Percentiles rank a stretch among this genome's conserved stretches.
phyloP scores from a whole-genome alignment of 495 filamentous ascomycete genomes.

The Daldinia loculata region DNA sequence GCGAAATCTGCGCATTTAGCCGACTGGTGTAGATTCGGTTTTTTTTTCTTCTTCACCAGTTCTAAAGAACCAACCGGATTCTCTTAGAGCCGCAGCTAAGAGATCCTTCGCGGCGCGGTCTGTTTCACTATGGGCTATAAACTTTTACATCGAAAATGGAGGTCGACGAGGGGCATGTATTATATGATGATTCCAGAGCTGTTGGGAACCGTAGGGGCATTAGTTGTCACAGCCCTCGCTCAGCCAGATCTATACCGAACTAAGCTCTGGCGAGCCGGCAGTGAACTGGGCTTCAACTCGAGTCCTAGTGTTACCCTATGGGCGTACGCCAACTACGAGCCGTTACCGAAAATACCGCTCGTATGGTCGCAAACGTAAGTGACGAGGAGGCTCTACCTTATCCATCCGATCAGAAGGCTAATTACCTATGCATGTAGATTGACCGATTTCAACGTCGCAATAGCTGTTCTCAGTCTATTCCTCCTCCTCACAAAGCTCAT shows the following conservation, averaged over 20 bases:
- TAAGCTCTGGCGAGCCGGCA: conserved; percentile 82
- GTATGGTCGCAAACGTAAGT: conserved; percentile 87
- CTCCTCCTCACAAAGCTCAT: conserved; percentile 71
- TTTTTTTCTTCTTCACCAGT: neutral
- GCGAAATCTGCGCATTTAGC: conserved; percentile 36
- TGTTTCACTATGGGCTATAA: conserved; percentile 52
- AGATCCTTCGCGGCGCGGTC: conserved; percentile 34
- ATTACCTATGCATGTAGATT: conserved; percentile 63
- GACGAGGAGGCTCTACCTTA: conserved; percentile 10
- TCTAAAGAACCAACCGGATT: conserved; percentile 15
- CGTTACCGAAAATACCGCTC: conserved; percentile 70
- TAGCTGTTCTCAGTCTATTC: conserved; percentile 79
- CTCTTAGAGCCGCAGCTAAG: conserved; percentile 11
- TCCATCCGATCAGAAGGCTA: conserved; percentile 19
- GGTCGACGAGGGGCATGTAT: conserved; percentile 67
- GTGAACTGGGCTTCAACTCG: conserved; percentile 83
- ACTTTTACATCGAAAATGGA: conserved; percentile 66
- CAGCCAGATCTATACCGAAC: conserved; percentile 81
- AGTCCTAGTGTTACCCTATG: conserved; percentile 76
- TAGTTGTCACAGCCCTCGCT: conserved; percentile 84
- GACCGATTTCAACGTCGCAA: conserved; percentile 82
- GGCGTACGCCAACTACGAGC: conserved; percentile 76
- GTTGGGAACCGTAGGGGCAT: conserved; percentile 69
- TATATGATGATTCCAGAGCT: conserved; percentile 76
- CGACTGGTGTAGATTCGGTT: conserved; percentile 13